Conservation (phyloP, 2,329 filamentous ascomycete genomes). For the Phaeosphaeria sp. region DNA sequence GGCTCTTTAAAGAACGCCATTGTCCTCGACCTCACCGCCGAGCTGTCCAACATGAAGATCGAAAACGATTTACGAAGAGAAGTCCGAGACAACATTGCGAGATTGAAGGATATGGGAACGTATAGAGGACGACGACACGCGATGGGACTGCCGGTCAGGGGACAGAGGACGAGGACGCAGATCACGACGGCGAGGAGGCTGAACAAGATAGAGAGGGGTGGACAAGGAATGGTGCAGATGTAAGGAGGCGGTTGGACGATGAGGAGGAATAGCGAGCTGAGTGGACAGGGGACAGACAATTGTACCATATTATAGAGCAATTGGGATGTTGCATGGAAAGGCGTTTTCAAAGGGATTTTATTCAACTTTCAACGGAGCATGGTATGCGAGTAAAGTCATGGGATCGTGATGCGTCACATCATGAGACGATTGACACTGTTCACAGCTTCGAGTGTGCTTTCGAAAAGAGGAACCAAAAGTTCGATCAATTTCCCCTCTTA, state of each 20-base stretch:
- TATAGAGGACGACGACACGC: slow-evolving; percentile 91
- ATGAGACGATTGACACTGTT: too few relatives aligned
- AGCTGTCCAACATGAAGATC: slow-evolving; percentile 89
- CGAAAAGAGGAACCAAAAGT: too few relatives aligned
- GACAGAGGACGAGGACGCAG: slow-evolving; percentile 85
- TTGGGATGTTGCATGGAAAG: slow-evolving; percentile 17
- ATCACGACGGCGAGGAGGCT: slow-evolving; percentile 42
- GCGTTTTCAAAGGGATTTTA: too few relatives aligned
- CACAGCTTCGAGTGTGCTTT: too few relatives aligned
- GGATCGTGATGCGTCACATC: too few relatives aligned
- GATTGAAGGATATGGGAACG: slow-evolving; percentile 87
- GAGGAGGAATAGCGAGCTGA: too few relatives aligned
- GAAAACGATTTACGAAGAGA: slow-evolving; percentile 84
- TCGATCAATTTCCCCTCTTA: too few relatives aligned
- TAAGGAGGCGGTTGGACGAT: slow-evolving; percentile 19
- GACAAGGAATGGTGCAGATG: slow-evolving; percentile 40
- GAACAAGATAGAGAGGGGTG: slow-evolving; percentile 65
- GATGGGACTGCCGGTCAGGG: slow-evolving; percentile 88
- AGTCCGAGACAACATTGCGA: slow-evolving; percentile 82
- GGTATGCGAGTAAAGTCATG: too few relatives aligned
- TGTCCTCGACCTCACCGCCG: slow-evolving; percentile 80
- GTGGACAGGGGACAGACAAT: too few relatives aligned
- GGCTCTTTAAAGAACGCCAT: slow-evolving; percentile 77
- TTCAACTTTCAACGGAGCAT: too few relatives aligned
- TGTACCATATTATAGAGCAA: slow-evolving; percentile 39